Base-by-base conservation (phyloP, 1,139 yeast species). In the Debaryomycetaceae sp. region DNA sequence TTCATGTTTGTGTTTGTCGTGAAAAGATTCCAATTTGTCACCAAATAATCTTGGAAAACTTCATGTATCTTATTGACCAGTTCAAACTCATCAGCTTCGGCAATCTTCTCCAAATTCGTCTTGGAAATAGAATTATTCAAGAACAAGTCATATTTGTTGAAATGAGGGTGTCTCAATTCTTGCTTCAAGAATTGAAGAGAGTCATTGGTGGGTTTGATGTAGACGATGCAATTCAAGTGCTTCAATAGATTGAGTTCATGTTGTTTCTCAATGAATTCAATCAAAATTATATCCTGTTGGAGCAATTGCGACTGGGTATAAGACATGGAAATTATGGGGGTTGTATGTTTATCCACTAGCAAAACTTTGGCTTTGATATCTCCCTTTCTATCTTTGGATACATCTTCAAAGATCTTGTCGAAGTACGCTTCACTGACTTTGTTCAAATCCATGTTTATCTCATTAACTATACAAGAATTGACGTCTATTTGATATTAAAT, bases 61-160 rank as follows among this genome's bases (percentile, higher is more conserved):
- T 93, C 99, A 34, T 85, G 80, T 2, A 93, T 90, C 49, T 78
- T 80, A 5, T 76, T 68, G 6, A 95, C 87, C 6, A 82, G 81
- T 59, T 91, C 99, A 56, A 82, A 75, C 58, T 88, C 95, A 63
- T 93, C 99, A 2, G 88, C 80, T 62, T 89, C 96, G 0, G 99
- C 99, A 36, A 93, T 62, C 45, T 86, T 75, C 60, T 95, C 99
- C 52, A 93, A 65, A 50, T 87, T 87, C 34, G 82, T 72, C 64
- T 91, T 91, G 44, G 81, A 74, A 33, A 90, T 76, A 23, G 82
- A 71, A 61, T 90, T 90, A 61, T 82, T 87, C 71, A 91, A 87
- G 54, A 72, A 89, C 24, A 93, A 62, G 55, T 84, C 85, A 63
- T 93, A 93, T 34, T 74, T 75, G 38, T 83, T 78, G 65, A 89